These are phyloP conservation scores for Cladorrhinum sp. DNA, from an alignment of 2,329 filamentous ascomycete species.

Conservation along the genomic window DNA sequence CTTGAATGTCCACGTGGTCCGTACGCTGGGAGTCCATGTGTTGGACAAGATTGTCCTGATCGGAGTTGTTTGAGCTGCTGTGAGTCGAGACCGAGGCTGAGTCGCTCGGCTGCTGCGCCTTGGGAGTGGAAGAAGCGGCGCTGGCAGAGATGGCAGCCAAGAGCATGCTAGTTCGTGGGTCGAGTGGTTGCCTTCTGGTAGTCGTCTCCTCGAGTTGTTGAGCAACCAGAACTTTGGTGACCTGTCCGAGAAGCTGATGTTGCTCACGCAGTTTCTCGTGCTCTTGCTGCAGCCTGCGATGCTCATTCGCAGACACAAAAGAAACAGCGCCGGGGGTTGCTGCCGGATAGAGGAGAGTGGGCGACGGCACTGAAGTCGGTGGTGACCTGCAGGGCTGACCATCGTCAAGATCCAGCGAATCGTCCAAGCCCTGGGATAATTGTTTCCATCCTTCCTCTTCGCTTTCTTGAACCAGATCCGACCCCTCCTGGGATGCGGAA, in stretches of 20 bases:
- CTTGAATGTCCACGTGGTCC: constrained; percentile 24
- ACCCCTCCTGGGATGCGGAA: background rate
- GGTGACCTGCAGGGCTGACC: constrained; percentile 11
- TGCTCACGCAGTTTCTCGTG: constrained; percentile 19
- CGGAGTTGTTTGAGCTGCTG: constrained; percentile 2
- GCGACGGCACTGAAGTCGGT: constrained; percentile 18
- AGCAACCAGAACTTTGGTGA: constrained; percentile 17
- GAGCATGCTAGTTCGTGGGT: background rate
- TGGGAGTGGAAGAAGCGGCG: background rate
- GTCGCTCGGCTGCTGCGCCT: background rate
- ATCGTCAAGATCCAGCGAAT: background rate
- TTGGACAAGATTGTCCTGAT: constrained; percentile 27
- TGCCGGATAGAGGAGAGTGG: background rate
- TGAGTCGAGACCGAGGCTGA: background rate
- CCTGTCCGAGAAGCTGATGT: constrained; percentile 19
- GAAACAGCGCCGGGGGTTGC: background rate
- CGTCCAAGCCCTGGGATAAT: constrained; percentile 2
- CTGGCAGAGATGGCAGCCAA: constrained; percentile 1
- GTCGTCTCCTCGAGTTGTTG: constrained; percentile 9
- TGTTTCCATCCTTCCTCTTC: constrained; percentile 8
- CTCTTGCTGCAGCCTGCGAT: constrained; percentile 20
- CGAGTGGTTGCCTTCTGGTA: background rate
- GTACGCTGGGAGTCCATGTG: constrained; percentile 31
- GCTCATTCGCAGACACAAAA: constrained; percentile 19
- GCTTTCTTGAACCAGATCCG: background rate